Base-by-base conservation (phyloP, 2,329 filamentous ascomycete species). In the Fusarium anguioides region DNA sequence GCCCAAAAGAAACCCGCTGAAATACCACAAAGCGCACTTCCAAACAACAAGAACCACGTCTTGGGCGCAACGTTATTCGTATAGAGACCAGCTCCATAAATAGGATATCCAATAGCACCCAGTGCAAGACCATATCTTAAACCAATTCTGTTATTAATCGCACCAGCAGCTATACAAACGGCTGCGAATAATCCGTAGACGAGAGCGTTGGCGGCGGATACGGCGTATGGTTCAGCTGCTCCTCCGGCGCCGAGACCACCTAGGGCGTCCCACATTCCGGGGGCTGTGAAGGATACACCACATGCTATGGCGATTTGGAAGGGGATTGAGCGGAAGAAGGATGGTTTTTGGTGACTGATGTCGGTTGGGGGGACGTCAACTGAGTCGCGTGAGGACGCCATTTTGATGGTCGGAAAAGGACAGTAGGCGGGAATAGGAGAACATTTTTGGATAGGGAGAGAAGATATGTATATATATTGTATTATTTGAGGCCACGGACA, bases 151-250 rank as follows among this genome's bases (percentile, higher is more conserved):
- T 61, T 61, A 8, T 61, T 61, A 0, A 61, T 61, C 6, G 58
- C 58, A 17, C 58, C 58, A 8, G 58, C 58, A n/a, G 41, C 20
- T 21, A 61, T 61, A 20, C 58, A 61, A 3, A 61, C 56, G 4
- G 57, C 57, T 0, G 58, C 58, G n/a, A 61, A 61, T 8, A 61
- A 26, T 0, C 58, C 58, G 7, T 61, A 61, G 0, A 61, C 47
- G 0, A 61, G 29, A 1, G 61, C 61, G 1, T 64, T 64, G 11
- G 60, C 61, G 20, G 61, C 61, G 8, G 59, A 64, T 0, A 64
- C 61, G 0, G 91, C 81, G 67, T 87, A 84, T 0, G 90, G 89
- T n/a, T 83, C 82, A 65, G 87, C 82, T 24, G 85, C 81, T 2
- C 90, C 90, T 48, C 73, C 73, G 5, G 73, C 73, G 4, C 73